Base-by-base conservation (phyloP, 2,329 filamentous ascomycete species). In the Neonectria coccinea region DNA sequence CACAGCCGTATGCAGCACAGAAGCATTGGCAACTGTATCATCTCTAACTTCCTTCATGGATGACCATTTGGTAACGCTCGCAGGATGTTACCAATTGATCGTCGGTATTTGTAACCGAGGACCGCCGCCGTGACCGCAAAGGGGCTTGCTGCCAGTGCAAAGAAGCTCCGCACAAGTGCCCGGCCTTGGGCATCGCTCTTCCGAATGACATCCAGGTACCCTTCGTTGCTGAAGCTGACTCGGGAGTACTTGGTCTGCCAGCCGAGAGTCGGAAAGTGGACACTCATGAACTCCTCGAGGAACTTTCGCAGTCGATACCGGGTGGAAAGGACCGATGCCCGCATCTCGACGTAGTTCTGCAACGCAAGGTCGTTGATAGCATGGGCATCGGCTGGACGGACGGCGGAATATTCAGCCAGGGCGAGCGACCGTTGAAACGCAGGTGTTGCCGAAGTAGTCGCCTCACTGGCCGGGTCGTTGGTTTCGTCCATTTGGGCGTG, bases 341-440 rank as follows among this genome's bases (percentile, higher is more conserved):
- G 89, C 96, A 99, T 99, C 80, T 99, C 96, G 52, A 91, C 85
- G 77, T 97, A 98, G 76, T 99, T 99, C 51, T 92, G 86, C 33
- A 97, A 85, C 0, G 96, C 96, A 4, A 99, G 87, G 71, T 97
- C 92, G 74, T 97, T 97, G 81, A 99, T 97, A 0, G 94, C 90
- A 71, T 95, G 89, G 0, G 94, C 92, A 73, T 99, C 95, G 0
- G 88, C 85, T 4, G 89, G 88, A 4, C 96, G 90, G 56, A 91
- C 82, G 1, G 83, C 79, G 0, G 92, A 92, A 82, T 98, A 99
- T 66, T 90, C 88, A 12, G 86, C 81, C 33, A 99, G 83, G 0
- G 94, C 93, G 33, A 87, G 82, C 4, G 81, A 75, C 0, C 87
- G 86, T 73, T 92, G 91, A 16, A 82, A 79, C 3, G 80, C 74